Conservation (phyloP, 1,139 yeast species). For the Pneumocystis murina region DNA sequence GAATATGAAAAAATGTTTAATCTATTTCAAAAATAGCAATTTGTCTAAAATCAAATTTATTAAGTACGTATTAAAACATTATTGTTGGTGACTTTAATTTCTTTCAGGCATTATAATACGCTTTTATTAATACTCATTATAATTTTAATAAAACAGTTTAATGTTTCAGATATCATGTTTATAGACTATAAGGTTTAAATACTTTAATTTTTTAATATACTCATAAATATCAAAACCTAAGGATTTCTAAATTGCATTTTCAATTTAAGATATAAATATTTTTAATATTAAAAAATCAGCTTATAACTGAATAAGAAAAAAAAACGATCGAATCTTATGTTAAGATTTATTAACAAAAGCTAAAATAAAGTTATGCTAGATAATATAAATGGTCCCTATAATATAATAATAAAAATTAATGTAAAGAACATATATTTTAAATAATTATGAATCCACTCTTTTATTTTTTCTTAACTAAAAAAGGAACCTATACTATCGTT, state of each 20-base stretch:
- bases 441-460: not conserved
- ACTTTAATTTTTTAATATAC: not conserved
- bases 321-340: not conserved
- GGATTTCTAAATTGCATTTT: too few species aligned
- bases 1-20: not conserved
- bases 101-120: not conserved
- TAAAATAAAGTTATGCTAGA: not conserved
- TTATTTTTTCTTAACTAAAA: not conserved
- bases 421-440: not conserved
- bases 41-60: not conserved
- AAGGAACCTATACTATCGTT: not conserved
- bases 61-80: not conserved
- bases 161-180: not conserved
- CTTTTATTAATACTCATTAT: not conserved
- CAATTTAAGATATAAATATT: not conserved
- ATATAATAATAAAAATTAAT: not conserved
- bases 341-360: not conserved
- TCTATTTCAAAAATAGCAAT: not conserved
- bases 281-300: not conserved
- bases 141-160: not conserved
- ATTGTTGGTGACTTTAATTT: not conserved
- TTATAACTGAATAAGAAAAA: not conserved
- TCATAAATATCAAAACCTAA: not conserved
- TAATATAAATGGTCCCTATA: not conserved
- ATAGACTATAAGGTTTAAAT: not conserved